Evolutionary conservation across 2,329 filamentous ascomycete genomes (phyloP), one percentile per base, ranked within the genome.

Genomic region (Neocucurbitaria cava): DNA sequence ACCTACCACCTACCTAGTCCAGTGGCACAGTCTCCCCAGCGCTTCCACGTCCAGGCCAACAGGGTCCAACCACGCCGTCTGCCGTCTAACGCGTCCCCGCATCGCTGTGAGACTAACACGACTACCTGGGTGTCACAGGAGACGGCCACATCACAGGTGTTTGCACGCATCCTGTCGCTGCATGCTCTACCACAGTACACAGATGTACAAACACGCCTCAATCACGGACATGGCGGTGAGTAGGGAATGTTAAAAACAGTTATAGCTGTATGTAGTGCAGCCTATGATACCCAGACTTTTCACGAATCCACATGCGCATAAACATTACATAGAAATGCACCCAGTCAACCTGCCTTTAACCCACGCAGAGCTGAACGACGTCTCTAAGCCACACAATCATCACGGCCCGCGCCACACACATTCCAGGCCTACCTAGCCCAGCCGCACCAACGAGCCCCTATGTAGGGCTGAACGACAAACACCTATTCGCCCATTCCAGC

Each of bases 351-450:
- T n/a, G 20, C 24, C 5, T 26, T 38, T 7, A n/a, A n/a, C 35
- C 43, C 43, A 35, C 36, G 43, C 36, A 28, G 35, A 48, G 40
- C 39, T 52, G 46, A n/a, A 30, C 20, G 31, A 30, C 20, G 31
- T 43, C 23, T n/a, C 33, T 17, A 21, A 36, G 33, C 38, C 42
- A 58, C 45, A n/a, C n/a, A n/a, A n/a, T n/a, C n/a, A 48, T 21
- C 46, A 31, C 15, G 24, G 9, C 20, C 23, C 23, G 17, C 46
- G 54, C 50, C 54, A 54, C 54, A 47, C 3, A 36, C 42, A 23
- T 5, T 50, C 46, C 54, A 57, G 46, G 35, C 43, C 38, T 23
- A 18, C 28, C 23, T n/a, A 38, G 24, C 33, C n/a, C n/a, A n/a
- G n/a, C n/a, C n/a, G n/a, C n/a, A n/a, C n/a, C n/a, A n/a, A n/a